Base-by-base conservation (phyloP, 2,329 filamentous ascomycete genomes). In the Scorias spongiosa region DNA sequence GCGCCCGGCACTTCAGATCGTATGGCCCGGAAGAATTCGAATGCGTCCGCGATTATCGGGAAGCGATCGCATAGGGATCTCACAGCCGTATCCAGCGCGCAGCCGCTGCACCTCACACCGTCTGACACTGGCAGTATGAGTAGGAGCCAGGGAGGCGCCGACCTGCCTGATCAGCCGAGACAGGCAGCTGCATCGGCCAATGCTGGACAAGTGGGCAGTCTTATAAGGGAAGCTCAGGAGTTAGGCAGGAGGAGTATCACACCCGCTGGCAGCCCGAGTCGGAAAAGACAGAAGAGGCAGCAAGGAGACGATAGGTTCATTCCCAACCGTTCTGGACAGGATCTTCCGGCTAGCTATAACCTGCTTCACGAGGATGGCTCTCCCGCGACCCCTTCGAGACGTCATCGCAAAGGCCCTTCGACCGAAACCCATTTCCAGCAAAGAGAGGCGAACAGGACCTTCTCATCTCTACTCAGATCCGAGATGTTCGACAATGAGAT, bases 341-440 rank as follows among this genome's bases (percentile, higher is more conserved):
- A 98, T 63, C 70, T 96, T 18, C 84, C 89, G 60, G 87, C 89
- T 43, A 93, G 87, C 63, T 96, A 91, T 65, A 94, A 80, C 59
- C 69, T 96, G 44, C 71, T 96, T 26, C 84, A 93, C 57, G 89
- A 95, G 49, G 87, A 94, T 60, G 87, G 83, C 34, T 95, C 89
- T 15, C 91, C 91, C 15, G 84, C 89, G 10, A 94, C 88, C 1
- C 86, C 89, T 1, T 89, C 87, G 3, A 84, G 80, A 59, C 76
- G 82, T 46, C 86, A 85, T 66, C 88, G 84, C 66, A 81, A 88
- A 38, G 81, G 81, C 17, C 84, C 86, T 9, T 84, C 93, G 59
- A 84, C 84, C 42, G 91, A 95, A 63, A 74, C 95, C 49, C 83
- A 96, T 61, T 95, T 93, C 51, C 91, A 98, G 61, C 88, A 80